Evolutionary conservation across 192 early-diverging fungal species (phyloP), one percentile per base, ranked within the genome.

Genomic region (Coemansia sp.): DNA sequence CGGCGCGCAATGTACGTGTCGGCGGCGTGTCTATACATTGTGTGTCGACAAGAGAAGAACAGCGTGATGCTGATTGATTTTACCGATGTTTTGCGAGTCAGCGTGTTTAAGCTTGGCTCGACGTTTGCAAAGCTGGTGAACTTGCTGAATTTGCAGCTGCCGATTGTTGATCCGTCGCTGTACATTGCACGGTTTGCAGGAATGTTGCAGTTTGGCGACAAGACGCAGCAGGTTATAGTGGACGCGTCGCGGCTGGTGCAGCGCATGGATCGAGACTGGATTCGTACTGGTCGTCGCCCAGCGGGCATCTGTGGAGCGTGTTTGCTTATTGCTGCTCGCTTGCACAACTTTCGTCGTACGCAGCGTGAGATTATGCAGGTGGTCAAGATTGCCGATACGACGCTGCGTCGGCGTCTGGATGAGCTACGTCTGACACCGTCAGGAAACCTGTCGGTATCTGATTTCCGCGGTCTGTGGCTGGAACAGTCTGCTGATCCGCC

Each of bases 31-130:
- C 86, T 96, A 5, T 98, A 98, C 60, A 91, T 95, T 64, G 89
- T 90, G 25, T 94, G 91, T 63, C 84, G 96, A 26, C 82, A 67
- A n/a, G 89, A 96, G 64, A 91, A 90, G 63, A 90, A 84, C 5
- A 84, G 88, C 9, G 87, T 91, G 63, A 94, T 98, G 93, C 81
- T 98, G 46, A 98, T 98, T 47, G 96, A 98, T 63, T 97, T 98
- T 62, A 86, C 93, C 1, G 96, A 97, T 63, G 74, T 92, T 3
- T 68, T 96, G 46, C 85, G 88, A 58, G 79, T 82, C 9, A 95
- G 92, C 82, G 90, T 98, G 8, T 98, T 93, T 71, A 82, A 84
- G 61, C 82, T 98, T 18, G 96, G 96, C 37, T 72, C 87, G 0
- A 91, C 89, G 0, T 97, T 96, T 71, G 79, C 92, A 18, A 83